Evolutionary conservation across 345 rosid genomes (phyloP), one percentile per base, ranked within the genome.

Genomic region (Firmiana major): DNA sequence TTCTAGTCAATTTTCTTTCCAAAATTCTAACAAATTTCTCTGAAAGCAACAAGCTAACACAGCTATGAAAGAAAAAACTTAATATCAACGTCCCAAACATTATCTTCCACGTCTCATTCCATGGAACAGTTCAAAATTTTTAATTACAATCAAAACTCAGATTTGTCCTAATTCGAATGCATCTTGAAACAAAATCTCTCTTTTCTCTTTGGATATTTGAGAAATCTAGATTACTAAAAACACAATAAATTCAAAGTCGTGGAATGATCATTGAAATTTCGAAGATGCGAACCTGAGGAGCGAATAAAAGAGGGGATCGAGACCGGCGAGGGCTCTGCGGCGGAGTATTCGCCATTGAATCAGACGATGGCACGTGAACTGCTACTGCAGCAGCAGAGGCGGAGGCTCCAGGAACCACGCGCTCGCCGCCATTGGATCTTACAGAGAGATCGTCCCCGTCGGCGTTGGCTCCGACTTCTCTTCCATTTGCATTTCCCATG

Each of bases 401-500:
- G 17, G 80, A 55, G 9, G 75, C 79, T 57, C 66, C 65, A n/a
- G 34, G 57, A 36, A 57, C 51, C 7, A 57, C 46, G 12, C 62
- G 57, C 70, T 87, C 84, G 49, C 74, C 81, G 67, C 88, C 88
- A 49, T 88, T 88, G 57, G 88, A 82, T 81, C 88, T 81, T 42
- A 75, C 82, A 68, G 82, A 70, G 11, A 84, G 78, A 65, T 82
- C 77, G 3, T 59, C 82, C 58, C n/a, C 42, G 79, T 45, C 38
- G 22, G 63, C 78, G 63, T 58, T 70, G 68, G 62, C 77, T 42
- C 83, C 83, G 26, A 79, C 87, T 76, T 86, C 94, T 81, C 89
- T 89, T 17, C 91, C 98, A 78, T 83, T 93, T 7, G 89, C 92
- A 85, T 94, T 94, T n/a, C 98, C 97, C 98, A 94, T 94, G 69